Evolutionary conservation across 169 alveolate species (phyloP).

Genomic region (Ichthyophthirius multifiliis): DNA sequence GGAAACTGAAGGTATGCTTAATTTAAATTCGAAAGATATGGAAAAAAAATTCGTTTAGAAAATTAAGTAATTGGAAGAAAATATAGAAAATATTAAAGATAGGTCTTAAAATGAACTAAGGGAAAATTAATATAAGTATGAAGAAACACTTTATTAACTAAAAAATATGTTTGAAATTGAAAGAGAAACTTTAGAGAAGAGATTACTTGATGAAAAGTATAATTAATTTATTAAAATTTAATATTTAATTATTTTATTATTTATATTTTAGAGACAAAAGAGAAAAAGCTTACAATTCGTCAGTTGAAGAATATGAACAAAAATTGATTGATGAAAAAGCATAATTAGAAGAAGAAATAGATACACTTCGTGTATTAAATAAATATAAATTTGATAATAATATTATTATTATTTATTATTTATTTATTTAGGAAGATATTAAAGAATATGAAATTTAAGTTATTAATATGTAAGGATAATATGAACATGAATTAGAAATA

Average conservation of each 20-base stretch:
- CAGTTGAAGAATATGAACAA: constrained; percentile 22
- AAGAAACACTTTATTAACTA: constrained; percentile 60
- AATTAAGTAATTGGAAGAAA: constrained; percentile 47
- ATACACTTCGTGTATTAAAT: constrained; percentile 51
- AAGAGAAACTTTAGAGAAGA: constrained; percentile 57
- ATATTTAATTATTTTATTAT: background rate
- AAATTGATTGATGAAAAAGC: constrained; percentile 58
- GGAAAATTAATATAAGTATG: constrained; percentile 47
- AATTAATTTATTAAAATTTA: too few species aligned
- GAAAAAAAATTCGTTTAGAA: constrained; percentile 46
- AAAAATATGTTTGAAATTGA: constrained; percentile 70
- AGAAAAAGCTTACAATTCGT: constrained; percentile 5
- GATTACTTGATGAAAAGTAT: constrained; percentile 58
- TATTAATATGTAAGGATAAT: constrained; percentile 20
- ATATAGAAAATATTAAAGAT: constrained; percentile 43
- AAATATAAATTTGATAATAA: too few species aligned
- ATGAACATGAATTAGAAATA: constrained; percentile 65
- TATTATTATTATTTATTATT: too few species aligned
- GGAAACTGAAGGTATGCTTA: constrained; percentile 37
- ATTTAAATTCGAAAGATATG: constrained; percentile 43
- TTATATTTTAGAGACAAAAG: constrained; percentile 6
- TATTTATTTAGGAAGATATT: constrained; percentile 69
- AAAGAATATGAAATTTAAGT: constrained; percentile 51
- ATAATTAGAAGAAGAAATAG: constrained; percentile 65
- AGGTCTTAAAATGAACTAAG: constrained; percentile 17